Conservation (phyloP, 2,329 filamentous ascomycete genomes). For the Penicillium verrucosum region DNA sequence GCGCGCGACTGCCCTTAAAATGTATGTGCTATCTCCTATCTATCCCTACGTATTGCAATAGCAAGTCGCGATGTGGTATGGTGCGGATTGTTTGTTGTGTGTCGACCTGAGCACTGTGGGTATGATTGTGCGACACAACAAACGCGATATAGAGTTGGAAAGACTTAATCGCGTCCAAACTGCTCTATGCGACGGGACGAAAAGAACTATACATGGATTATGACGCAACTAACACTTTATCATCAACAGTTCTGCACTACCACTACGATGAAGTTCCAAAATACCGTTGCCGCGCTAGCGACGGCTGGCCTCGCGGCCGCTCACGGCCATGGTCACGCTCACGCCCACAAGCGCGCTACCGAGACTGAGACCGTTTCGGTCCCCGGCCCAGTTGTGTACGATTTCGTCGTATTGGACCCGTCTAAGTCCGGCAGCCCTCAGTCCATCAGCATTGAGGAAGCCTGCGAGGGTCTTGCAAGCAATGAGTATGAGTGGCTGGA, state of each 20-base stretch:
- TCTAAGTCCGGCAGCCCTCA: constrained; percentile 35
- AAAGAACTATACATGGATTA: not conserved
- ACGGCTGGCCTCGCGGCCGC: constrained; percentile 44
- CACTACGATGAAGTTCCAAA: constrained; percentile 40
- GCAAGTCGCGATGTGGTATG: not conserved
- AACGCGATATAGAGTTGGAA: not conserved
- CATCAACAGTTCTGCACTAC: not conserved
- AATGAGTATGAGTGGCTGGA: constrained; percentile 65
- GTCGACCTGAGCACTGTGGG: not conserved
- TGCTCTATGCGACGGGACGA: not conserved
- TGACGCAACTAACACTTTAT: constrained; percentile 1
- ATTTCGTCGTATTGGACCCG: constrained; percentile 64
- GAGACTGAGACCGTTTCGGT: constrained; percentile 53
- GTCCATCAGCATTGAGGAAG: constrained; percentile 49
- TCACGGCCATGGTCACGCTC: constrained; percentile 43
- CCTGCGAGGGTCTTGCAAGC: constrained; percentile 67
- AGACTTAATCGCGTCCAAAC: not conserved
- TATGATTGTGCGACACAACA: not conserved
- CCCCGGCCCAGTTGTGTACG: constrained; percentile 65
- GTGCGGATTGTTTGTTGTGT: not conserved
- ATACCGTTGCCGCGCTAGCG: constrained; percentile 39
- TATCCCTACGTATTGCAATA: not conserved
- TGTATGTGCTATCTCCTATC: constrained; percentile 25
- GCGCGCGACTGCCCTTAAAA: constrained; percentile 30
- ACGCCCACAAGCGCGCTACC: constrained; percentile 42